These are phyloP conservation scores for Neolentinus lepideus DNA, from an alignment of 1,284 basidiomycete species.

Conservation along the genomic window DNA sequence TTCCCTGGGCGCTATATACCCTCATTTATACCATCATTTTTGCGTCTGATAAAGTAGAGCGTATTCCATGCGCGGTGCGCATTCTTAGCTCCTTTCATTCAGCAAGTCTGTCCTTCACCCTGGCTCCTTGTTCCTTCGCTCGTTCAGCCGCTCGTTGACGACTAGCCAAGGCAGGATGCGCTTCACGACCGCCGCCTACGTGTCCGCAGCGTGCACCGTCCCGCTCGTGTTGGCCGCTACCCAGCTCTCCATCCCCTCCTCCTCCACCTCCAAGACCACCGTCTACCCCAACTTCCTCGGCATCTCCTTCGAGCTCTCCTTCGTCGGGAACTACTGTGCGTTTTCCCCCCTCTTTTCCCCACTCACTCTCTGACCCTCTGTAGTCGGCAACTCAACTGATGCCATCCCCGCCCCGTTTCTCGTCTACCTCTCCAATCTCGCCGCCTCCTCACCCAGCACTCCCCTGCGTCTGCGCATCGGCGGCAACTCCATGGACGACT, in stretches of 20 bases:
- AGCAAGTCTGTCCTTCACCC: too few relatives aligned
- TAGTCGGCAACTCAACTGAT: conserved; percentile 4
- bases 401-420: conserved; percentile 2
- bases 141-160: too few relatives aligned
- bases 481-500: conserved; percentile 37
- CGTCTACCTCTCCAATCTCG: conserved; percentile 2
- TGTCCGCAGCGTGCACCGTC: neutral
- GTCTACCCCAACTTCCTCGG: conserved; percentile 4
- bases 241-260: neutral
- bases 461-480: conserved; percentile 40
- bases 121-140: too few relatives aligned
- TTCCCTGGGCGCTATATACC: too few relatives aligned
- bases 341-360: neutral
- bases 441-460: neutral
- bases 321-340: conserved; percentile 1
- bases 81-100: too few relatives aligned
- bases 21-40: too few relatives aligned
- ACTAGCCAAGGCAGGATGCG: too few relatives aligned
- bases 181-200: too few relatives aligned
- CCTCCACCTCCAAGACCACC: neutral
- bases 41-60: too few relatives aligned
- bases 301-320: conserved; percentile 1
- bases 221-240: neutral
- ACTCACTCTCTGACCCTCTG: neutral
- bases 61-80: too few relatives aligned